Base-by-base conservation (phyloP, 1,284 basidiomycete species). In the Puccinia coronata region DNA sequence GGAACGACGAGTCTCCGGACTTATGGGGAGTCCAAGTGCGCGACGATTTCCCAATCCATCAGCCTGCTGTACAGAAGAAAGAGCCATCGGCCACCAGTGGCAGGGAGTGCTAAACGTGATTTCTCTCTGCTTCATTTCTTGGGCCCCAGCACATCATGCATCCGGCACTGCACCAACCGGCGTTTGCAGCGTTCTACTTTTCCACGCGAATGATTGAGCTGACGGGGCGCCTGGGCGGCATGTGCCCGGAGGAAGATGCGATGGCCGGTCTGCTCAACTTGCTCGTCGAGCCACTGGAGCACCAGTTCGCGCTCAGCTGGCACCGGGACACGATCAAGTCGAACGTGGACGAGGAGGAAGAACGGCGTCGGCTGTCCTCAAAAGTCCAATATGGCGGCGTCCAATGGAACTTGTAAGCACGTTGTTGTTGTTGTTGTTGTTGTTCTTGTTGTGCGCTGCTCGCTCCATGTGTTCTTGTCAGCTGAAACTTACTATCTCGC, bases 261-360 rank as follows among this genome's bases (percentile, higher is more conserved):
- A 77, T 77, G 28, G 59, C 59, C 53, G 75, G 75, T 39, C 47
- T 77, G 9, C 47, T 51, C 34, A 77, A 77, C 39, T 25, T 77
- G 47, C 61, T 77, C 20, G 47, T 77, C 43, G 75, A 77, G 25
- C 75, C 75, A 11, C 49, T 31, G 5, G 59, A 77, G 9, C 75
- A 77, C 55, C 41, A 77, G 3, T 77, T 77, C 39, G 41, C 61
- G 39, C 75, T 77, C 3, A 51, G 28, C 41, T 77, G 75, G 75
- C 75, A 77, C 34, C 61, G 75, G 43, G 75, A 77, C 49, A 65
- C 75, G 23, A 77, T 77, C 61, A 77, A 67, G 61, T 67, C 75
- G 36, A 77, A 20, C 34, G 61, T 77, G 18, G 47, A 59, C 16
- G 61, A 65, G 59, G 28, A 63, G 43, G 75, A 77, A 67, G 75